Evolutionary conservation across 768 basidiomycete species (phyloP).

Genomic region (Mycena crocata): DNA sequence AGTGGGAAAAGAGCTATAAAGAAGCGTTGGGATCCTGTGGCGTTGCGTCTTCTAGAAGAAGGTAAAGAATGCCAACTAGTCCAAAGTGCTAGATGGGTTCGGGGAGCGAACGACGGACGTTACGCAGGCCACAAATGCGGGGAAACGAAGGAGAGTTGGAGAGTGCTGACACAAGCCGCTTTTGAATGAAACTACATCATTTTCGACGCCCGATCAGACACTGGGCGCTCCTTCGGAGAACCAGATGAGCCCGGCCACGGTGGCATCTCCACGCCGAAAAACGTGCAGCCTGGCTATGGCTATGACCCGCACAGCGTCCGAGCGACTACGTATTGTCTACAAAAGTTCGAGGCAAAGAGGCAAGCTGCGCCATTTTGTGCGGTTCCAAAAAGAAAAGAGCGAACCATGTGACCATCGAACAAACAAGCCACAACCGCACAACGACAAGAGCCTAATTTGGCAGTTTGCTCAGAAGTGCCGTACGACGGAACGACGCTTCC

Average conservation of each 20-base stretch:
- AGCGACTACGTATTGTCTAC: no score
- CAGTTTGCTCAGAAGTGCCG: no score
- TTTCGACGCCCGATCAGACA: background rate
- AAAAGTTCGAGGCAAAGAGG: no score
- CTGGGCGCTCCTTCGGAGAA: constrained; percentile 17
- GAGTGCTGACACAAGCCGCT: background rate
- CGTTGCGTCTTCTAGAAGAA: constrained; percentile 25
- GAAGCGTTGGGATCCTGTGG: constrained; percentile 28
- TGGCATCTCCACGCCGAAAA: background rate
- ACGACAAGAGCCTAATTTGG: no score
- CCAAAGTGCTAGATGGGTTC: constrained; percentile 19
- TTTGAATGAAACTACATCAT: constrained; percentile 16
- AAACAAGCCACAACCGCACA: no score
- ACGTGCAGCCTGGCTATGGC: background rate
- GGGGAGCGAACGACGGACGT: background rate
- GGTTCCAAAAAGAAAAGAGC: no score
- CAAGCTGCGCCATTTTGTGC: no score
- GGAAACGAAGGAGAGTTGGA: constrained; percentile 4
- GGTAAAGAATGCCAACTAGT: constrained; percentile 14
- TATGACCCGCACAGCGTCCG: no score
- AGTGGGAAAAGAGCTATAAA: constrained; percentile 21
- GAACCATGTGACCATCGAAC: no score
- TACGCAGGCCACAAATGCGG: constrained; percentile 4
- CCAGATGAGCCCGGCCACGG: no score
- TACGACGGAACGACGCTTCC: no score